phyloP scores from a whole-genome alignment of 1,284 basidiomycete genomes.

The Marasmius sp. region DNA sequence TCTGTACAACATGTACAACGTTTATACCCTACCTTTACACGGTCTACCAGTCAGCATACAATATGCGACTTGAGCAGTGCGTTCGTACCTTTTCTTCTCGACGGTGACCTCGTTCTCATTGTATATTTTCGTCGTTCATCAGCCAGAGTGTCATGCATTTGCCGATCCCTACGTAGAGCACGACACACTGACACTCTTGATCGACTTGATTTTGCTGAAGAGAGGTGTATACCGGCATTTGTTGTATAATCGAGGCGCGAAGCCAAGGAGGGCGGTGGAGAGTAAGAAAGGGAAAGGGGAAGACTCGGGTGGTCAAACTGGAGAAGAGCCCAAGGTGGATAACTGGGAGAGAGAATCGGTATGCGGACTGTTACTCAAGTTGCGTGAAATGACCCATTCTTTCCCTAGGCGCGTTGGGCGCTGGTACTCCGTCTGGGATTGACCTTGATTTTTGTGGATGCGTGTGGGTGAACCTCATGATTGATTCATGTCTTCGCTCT shows the following conservation, averaged over 20 bases:
- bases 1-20: conserved; percentile 79
- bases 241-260: conserved; percentile 81
- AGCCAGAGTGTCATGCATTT: conserved; percentile 69
- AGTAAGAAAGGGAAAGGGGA: conserved; percentile 12
- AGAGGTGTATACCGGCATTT: conserved; percentile 86
- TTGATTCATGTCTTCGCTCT: neutral
- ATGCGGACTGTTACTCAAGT: neutral
- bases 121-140: neutral
- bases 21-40: conserved; percentile 77
- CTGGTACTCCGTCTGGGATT: conserved; percentile 57
- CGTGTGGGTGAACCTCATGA: conserved; percentile 51
- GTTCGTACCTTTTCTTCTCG: conserved; percentile 33
- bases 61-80: conserved; percentile 80
- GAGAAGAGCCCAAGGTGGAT: conserved; percentile 7
- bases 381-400: neutral
- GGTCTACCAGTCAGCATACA: conserved; percentile 80
- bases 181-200: conserved; percentile 71
- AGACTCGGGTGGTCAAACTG: conserved; percentile 9
- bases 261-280: conserved; percentile 47
- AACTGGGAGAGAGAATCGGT: conserved; percentile 17
- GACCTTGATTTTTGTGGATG: conserved; percentile 61
- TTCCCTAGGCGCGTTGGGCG: conserved; percentile 51
- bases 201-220: conserved; percentile 88
- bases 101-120: neutral
- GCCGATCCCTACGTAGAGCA: conserved; percentile 92